Evolutionary conservation across 768 basidiomycete species (phyloP).

Genomic region (Kwoniella heveanensis): DNA sequence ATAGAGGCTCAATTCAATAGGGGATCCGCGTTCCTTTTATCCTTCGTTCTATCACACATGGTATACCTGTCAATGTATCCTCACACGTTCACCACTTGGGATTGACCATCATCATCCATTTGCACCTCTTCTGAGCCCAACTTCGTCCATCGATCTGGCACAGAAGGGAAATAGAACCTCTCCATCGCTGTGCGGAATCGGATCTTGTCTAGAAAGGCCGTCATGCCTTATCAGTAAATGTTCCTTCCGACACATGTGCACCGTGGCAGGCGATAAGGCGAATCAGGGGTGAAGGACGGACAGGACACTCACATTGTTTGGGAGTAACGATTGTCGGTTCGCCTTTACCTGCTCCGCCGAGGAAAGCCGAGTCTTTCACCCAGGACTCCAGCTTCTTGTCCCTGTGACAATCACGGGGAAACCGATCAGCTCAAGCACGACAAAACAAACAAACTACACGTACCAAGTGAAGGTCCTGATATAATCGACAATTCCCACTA

Average conservation of each 20-base stretch:
- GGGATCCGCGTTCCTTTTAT: too few relatives aligned
- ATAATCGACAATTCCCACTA: constrained; percentile 90
- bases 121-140: constrained; percentile 38
- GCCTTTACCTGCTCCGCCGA: constrained; percentile 76
- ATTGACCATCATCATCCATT: constrained; percentile 36
- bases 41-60: too few relatives aligned
- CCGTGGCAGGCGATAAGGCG: too few relatives aligned
- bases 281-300: background rate
- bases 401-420: too few relatives aligned
- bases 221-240: too few relatives aligned
- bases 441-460: too few relatives aligned
- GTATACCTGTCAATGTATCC: too few relatives aligned
- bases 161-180: constrained; percentile 53
- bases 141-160: constrained; percentile 54
- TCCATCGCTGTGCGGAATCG: constrained; percentile 56
- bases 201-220: constrained; percentile 45
- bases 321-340: constrained; percentile 97
- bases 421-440: too few relatives aligned
- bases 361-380: constrained; percentile 92
- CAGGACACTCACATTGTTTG: constrained; percentile 73
- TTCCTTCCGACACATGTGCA: too few relatives aligned
- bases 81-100: background rate
- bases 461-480: constrained; percentile 58
- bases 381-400: constrained; percentile 98
- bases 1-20: too few relatives aligned